phyloP scores from a whole-genome alignment of 2,329 filamentous ascomycete genomes.

The Aspergillus sp. region DNA sequence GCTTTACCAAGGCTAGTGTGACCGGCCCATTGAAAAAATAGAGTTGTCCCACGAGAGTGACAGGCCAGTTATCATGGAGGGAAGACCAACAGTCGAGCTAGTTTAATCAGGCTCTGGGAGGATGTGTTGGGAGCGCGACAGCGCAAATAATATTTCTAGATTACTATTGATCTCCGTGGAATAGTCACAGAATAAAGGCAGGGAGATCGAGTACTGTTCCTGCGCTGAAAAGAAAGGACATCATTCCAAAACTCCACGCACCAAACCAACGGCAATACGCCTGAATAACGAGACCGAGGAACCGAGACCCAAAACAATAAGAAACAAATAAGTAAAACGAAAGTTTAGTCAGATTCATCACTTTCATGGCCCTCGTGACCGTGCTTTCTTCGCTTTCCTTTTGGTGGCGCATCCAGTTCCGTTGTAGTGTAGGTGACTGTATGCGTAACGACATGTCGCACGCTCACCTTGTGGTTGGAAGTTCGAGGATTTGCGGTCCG shows the following conservation, averaged over 20 bases:
- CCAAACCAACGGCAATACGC: conserved; percentile 4
- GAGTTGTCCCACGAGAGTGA: not conserved
- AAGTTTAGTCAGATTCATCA: not conserved
- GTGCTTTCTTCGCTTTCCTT: conserved; percentile 82
- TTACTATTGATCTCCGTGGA: conserved; percentile 4
- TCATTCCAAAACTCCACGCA: conserved; percentile 8
- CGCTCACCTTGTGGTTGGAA: conserved; percentile 59
- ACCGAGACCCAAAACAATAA: not conserved
- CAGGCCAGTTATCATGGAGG: not conserved
- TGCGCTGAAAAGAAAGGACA: conserved; percentile 1
- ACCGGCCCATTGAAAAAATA: not conserved
- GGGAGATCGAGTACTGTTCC: conserved; percentile 7
- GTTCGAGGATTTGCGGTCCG: conserved; percentile 52
- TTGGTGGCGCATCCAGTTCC: conserved; percentile 80
- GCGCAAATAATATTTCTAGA: conserved; percentile 7
- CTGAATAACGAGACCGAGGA: not conserved
- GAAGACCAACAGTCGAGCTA: not conserved
- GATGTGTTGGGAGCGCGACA: not conserved
- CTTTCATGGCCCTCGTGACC: conserved; percentile 12
- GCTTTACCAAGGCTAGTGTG: not conserved
- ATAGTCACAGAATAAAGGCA: conserved; percentile 10
- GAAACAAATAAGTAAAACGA: not conserved
- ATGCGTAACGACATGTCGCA: conserved; percentile 88
- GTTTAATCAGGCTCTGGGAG: not conserved
- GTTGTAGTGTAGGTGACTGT: conserved; percentile 83